These are phyloP conservation scores for Metarhizium guizhouense DNA, from an alignment of 2,329 filamentous ascomycete genomes.

Conservation along the genomic window DNA sequence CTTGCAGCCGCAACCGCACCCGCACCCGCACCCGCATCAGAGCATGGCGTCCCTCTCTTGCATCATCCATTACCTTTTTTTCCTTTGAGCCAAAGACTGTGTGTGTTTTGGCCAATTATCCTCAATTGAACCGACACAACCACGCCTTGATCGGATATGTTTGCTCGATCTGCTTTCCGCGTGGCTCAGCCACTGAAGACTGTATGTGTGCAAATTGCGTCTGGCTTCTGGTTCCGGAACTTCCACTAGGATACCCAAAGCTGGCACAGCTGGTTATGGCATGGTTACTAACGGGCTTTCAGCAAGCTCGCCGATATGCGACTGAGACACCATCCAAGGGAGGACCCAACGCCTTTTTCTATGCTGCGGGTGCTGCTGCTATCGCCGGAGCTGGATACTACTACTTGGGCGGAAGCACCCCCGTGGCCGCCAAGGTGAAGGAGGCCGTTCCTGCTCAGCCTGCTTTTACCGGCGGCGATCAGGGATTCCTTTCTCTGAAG, in stretches of 20 bases:
- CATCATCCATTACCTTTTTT: background rate
- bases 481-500: constrained; percentile 78
- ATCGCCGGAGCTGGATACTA: constrained; percentile 49
- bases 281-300: constrained; percentile 22
- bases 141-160: constrained; percentile 41
- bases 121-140: background rate
- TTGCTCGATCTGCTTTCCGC: constrained; percentile 56
- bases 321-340: constrained; percentile 47
- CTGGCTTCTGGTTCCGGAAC: background rate
- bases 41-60: background rate
- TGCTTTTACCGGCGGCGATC: constrained; percentile 72
- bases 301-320: constrained; percentile 56
- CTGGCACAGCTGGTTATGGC: background rate
- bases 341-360: constrained; percentile 50
- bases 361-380: constrained; percentile 49
- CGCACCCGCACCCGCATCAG: background rate
- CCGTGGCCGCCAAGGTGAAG: constrained; percentile 45
- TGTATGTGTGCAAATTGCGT: constrained; percentile 34
- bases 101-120: background rate
- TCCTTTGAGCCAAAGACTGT: constrained; percentile 7
- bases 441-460: constrained; percentile 32
- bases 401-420: constrained; percentile 42
- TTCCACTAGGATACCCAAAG: background rate
- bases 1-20: background rate
- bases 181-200: constrained; percentile 56